Conservation (phyloP, 345 rosid species). For the Corymbia maculata region DNA sequence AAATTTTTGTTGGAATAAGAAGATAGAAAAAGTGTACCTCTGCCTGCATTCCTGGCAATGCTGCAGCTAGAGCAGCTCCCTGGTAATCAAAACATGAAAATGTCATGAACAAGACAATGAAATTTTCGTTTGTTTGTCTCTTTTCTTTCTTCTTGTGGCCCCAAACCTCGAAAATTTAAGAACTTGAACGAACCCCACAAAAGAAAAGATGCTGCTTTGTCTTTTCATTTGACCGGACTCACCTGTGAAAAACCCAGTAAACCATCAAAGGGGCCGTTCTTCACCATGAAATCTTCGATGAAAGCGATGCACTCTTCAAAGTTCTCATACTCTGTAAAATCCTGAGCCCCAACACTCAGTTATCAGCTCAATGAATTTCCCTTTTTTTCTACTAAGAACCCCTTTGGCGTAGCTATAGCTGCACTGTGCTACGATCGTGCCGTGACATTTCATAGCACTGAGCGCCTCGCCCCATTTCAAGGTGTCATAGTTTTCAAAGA, state of each 20-base stretch:
- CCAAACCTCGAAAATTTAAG: not conserved
- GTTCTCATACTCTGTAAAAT: constrained; percentile 21
- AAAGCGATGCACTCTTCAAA: constrained; percentile 31
- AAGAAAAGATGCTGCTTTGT: not conserved
- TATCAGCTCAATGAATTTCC: not conserved
- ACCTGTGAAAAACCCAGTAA: constrained; percentile 51
- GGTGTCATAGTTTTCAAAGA: not conserved
- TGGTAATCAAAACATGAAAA: not conserved
- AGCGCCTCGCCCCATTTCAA: not conserved
- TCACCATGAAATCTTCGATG: constrained; percentile 34
- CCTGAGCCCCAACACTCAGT: constrained; percentile 2
- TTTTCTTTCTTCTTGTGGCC: not conserved
- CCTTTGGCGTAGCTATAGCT: not conserved
- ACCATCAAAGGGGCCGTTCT: constrained; percentile 41
- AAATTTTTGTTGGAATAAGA: not conserved
- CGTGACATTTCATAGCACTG: not conserved
- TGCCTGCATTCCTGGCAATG: constrained; percentile 39
- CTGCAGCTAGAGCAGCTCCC: constrained; percentile 37
- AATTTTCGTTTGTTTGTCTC: not conserved
- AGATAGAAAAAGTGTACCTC: constrained; percentile 7
- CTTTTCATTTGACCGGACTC: not conserved
- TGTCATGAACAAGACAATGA: not conserved
- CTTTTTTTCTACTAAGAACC: not conserved
- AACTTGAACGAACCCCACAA: not conserved
- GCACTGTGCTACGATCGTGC: not conserved